Percentiles rank a stretch among this genome's conserved stretches.
Conservation (phyloP, 2,329 filamentous ascomycete species). For the Aspergillus eucalypticola region DNA sequence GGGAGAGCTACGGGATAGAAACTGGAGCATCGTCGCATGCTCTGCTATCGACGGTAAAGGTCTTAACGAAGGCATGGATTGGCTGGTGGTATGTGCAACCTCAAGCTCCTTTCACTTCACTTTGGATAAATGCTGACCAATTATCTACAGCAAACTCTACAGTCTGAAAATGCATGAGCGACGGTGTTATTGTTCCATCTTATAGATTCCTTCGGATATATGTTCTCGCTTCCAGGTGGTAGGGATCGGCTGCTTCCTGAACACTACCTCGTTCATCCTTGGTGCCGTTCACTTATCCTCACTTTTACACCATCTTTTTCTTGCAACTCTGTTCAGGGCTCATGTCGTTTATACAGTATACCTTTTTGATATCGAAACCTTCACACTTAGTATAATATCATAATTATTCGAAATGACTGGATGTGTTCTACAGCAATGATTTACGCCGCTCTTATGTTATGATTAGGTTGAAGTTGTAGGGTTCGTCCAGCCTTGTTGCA, state of each 20-base stretch:
- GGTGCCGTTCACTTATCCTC: constrained; percentile 17
- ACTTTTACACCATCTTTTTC: constrained; percentile 15
- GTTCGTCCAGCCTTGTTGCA: background rate
- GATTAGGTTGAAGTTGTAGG: background rate
- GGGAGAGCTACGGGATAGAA: constrained; percentile 88
- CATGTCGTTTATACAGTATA: constrained; percentile 40
- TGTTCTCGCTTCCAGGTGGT: constrained; percentile 18
- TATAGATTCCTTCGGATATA: constrained; percentile 37
- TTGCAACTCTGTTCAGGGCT: constrained; percentile 26
- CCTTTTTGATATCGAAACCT: constrained; percentile 24
- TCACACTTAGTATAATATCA: constrained; percentile 34
- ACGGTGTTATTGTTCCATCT: constrained; percentile 30
- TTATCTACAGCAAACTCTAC: constrained; percentile 43
- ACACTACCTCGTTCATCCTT: constrained; percentile 11
- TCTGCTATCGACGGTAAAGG: constrained; percentile 94
- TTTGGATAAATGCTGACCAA: constrained; percentile 13
- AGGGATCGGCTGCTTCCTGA: constrained; percentile 15
- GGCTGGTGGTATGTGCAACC: constrained; percentile 73
- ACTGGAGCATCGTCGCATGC: constrained; percentile 99
- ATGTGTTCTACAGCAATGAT: background rate
- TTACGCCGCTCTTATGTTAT: background rate
- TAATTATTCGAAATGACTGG: constrained; percentile 29
- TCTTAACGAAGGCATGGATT: constrained; percentile 98
- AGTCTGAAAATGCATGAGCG: constrained; percentile 45
- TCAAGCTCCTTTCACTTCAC: background rate